Conservation (phyloP, 1,139 yeast genomes). For the Debaryomycetaceae sp. region DNA sequence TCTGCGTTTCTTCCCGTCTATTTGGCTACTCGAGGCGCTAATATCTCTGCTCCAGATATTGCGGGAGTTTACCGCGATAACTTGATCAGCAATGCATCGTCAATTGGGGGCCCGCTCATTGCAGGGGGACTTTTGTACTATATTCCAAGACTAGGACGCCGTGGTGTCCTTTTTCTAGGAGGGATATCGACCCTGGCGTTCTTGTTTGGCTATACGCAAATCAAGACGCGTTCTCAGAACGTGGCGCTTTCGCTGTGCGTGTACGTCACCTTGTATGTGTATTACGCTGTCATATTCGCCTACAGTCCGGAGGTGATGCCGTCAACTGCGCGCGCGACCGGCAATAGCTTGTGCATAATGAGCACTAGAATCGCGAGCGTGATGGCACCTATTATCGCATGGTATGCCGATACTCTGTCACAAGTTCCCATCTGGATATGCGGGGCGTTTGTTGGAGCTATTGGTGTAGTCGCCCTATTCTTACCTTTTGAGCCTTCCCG, state of each 20-base stretch:
- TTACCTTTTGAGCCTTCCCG: constrained; percentile 39
- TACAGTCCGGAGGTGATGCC: constrained; percentile 54
- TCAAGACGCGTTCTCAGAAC: constrained; percentile 37
- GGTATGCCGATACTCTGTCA: constrained; percentile 31
- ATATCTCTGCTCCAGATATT: constrained; percentile 21
- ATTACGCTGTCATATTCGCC: constrained; percentile 46
- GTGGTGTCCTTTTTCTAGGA: constrained; percentile 46
- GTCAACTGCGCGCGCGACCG: constrained; percentile 44
- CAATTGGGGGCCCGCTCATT: constrained; percentile 47
- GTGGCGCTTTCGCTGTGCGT: constrained; percentile 44
- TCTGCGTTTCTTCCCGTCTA: constrained; percentile 28
- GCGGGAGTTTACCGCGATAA: constrained; percentile 41
- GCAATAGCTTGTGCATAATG: constrained; percentile 41
- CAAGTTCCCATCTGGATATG: constrained; percentile 48
- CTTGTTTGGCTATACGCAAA: constrained; percentile 46
- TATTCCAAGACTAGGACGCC: constrained; percentile 40
- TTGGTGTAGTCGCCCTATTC: constrained; percentile 29
- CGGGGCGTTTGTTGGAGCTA: constrained; percentile 40
- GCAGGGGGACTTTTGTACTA: constrained; percentile 33
- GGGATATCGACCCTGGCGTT: constrained; percentile 42
- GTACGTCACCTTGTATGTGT: constrained; percentile 38
- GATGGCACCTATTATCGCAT: constrained; percentile 42
- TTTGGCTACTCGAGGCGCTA: constrained; percentile 29
- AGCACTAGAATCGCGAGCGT: constrained; percentile 36
- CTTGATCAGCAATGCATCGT: constrained; percentile 36